Evolutionary conservation across 495 filamentous ascomycete species (phyloP), one percentile per base, ranked within the genome.

Genomic region (Podospora pseudocomata): DNA sequence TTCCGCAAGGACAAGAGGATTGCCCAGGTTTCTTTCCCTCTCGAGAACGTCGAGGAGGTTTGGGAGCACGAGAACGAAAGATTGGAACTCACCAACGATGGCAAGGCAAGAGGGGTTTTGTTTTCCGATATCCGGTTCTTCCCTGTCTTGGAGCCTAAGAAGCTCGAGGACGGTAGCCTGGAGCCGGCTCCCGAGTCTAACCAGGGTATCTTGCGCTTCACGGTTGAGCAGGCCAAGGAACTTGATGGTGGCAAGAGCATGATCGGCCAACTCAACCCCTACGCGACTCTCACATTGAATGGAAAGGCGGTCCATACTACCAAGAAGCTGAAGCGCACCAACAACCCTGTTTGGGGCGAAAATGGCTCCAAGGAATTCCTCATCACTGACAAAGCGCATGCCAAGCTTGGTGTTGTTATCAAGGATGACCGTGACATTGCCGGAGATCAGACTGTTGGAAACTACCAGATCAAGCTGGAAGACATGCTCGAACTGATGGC

Each of bases 1-100:
- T 89, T 88, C 77, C 87, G 95, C 67, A 98, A 98, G 82, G 93
- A 98, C 79, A 97, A 97, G 83, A 92, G 96, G 75, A 88, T 99
- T 64, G 96, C 96, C 55, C 84, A 86, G 54, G 91, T 91, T 5
- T 91, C 88, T 3, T 99, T 98, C 77, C 81, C 87, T 13, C 80
- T 99, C 49, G 93, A 97, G 67, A 87, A 89, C 55, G 77, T 98
- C 3, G 89, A 95, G 75, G 86, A 90, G 60, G 78, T 92, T 9
- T 79, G 81, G 28, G 91, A 92, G 67, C 88, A 92, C 69, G 93
- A 97, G 74, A 94, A 95, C 73, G 80, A 94, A 65, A 87, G 89
- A 34, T 81, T 98, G 15, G 94, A 96, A 72, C 87, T 99, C 55
- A 86, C 90, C 76, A 84, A 86, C n/a, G 91, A 91, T 71, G 94